Evolutionary conservation across 192 early-diverging fungal genomes (phyloP), one percentile per base, ranked within the genome.

Genomic region (Podila horticola): DNA sequence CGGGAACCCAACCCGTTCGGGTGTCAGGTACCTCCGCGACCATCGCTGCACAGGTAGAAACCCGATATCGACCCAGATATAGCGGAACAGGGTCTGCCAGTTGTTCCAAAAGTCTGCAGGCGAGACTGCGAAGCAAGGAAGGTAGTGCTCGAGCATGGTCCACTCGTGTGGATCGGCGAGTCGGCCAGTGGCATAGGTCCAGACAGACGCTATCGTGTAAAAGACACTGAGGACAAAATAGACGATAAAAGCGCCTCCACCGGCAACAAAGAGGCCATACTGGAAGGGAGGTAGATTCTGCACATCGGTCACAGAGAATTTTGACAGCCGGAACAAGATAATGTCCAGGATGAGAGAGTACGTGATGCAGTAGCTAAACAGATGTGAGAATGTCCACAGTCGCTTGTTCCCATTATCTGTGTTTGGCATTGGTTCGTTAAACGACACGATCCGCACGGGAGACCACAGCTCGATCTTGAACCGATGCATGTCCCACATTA

Each of bases 31-130:
- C 36, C 33, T 36, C 34, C 58, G 29, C 24, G 65, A 69, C 9
- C 55, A 57, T 9, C 66, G 70, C 33, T 69, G 71, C 11, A 55
- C 45, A 26, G 77, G 77, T 5, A 73, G 30, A n/a, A 69, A 73
- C 5, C 66, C 77, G 11, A 81, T 30, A 55, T 81, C 77, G 24
- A 81, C 77, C 77, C 77, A 81, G 6, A 81, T 67, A 29, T 69
- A 73, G 15, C 77, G 65, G 34, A 81, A 73, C 19, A 81, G 52
- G 0, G 77, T 69, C 8, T 81, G 77, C 77, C 77, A 81, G 51
- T 52, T 62, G 48, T 45, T 36, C 77, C 77, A 81, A 24, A 81
- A 73, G 5, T 81, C 71, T 0, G 45, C 62, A 1, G 77, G 77
- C 3, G 70, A 68, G 24, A 59, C 24, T 20, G 77, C 77, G 58